Base-by-base conservation (phyloP, 768 basidiomycete species). In the Leccinum aurantiacum region DNA sequence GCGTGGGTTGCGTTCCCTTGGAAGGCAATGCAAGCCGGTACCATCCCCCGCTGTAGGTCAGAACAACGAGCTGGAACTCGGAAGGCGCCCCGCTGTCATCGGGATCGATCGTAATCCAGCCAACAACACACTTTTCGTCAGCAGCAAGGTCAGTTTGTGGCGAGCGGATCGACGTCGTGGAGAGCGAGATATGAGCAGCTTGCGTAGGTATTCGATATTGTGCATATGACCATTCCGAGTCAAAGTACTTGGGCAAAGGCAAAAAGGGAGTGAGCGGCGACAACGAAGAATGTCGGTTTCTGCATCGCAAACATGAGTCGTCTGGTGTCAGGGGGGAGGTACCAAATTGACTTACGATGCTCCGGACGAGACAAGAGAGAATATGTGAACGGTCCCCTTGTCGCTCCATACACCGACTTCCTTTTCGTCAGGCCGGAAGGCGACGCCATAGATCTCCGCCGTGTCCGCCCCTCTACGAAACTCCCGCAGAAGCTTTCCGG, bases 181-280 rank as follows among this genome's bases (percentile, higher is more conserved):
- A 85, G 35, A 94, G 75, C 11, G 90, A 88, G 51, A 93, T 88
- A 63, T 95, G 92, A 8, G 93, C 79, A 2, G 89, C 88, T 65
- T 93, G 91, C 3, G 89, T 78, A 3, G 94, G 94, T 69, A 97
- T 90, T 47, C 91, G 84, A 71, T 91, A 97, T 65, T 92, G 90
- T 14, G 94, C 92, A 69, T 96, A 95, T 0, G 94, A 95, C 95
- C 94, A 96, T 72, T 95, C 89, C n/a, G 93, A 95, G 68, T 88
- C 87, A 70, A 97, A 95, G 72, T 96, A 96, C 62, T 90, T 91
- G 17, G 93, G 93, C 35, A 93, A 79, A 14, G 89, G 90, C 10
- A 96, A 75, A 69, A 88, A 94, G 3, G 90, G 87, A 15, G 88
- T 84, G 51, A 96, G 75, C 4, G 89, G 86, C 1, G 90, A 92